Base-by-base conservation (phyloP, 768 basidiomycete genomes). In the Daedalea quercina region DNA sequence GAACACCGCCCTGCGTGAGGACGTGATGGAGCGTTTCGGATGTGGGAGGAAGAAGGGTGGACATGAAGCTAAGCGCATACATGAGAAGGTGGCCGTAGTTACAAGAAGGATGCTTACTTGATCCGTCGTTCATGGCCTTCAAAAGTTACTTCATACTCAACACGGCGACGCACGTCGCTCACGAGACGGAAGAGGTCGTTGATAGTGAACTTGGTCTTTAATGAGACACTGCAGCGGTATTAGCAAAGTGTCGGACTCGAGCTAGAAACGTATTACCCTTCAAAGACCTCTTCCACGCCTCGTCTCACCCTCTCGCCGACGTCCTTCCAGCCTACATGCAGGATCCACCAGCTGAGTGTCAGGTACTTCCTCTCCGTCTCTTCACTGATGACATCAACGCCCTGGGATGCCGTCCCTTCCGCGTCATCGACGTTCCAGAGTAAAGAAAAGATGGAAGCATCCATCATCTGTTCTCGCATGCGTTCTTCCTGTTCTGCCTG, bases 291-390 rank as follows among this genome's bases (percentile, higher is more conserved):
- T 60, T 90, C 85, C 0, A 94, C 90, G 0, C 80, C 86, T 31
- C 77, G 69, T 58, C 84, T 70, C 0, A 94, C 87, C 35, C 89
- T 73, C 57, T 82, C 81, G 0, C 80, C 82, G 0, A 97, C 77
- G 53, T 86, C 85, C 59, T 85, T 88, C 93, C 94, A 95, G 0
- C 94, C 93, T 3, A 92, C 86, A 63, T 96, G 85, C 51, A 95
- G 62, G 9, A 95, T 73, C 92, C 93, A 95, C 92, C 93, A 97
- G 35, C 84, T 89, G 60, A 94, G 78, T 0, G 88, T 91, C 47
- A 96, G 71, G 63, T 83, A 97, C 63, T 84, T 81, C 54, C 80
- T 74, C 66, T 94, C 92, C 4, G 82, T 80, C 50, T 86, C 86
- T 33, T 86, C 84, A 31, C 67, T 72, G 7, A 84, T 69, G 20